Evolutionary conservation across 768 basidiomycete genomes (phyloP).

Genomic region (Krasilnikovozyma curviuscula): DNA sequence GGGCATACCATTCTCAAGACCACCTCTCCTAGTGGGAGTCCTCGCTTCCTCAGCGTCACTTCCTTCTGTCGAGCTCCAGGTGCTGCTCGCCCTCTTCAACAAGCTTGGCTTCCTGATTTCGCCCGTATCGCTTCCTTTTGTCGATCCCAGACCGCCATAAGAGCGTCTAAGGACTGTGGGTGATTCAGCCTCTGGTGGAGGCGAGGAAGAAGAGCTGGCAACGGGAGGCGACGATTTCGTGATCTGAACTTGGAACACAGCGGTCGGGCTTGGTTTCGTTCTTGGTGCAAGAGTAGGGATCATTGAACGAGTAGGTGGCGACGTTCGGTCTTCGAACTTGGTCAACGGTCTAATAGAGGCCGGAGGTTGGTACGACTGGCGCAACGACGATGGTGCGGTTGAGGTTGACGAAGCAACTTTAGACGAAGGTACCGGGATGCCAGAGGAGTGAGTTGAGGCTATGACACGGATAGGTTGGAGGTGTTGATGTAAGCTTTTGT

Average conservation of each 20-base stretch:
- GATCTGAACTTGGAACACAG: slow-evolving; percentile 4
- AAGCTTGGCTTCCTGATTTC: too few species aligned
- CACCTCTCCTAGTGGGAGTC: not conserved
- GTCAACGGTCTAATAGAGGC: not conserved
- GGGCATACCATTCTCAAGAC: not conserved
- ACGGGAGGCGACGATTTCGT: not conserved
- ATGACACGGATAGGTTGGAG: slow-evolving; percentile 7
- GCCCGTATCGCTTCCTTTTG: not conserved
- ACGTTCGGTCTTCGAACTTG: not conserved
- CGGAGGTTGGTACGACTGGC: slow-evolving; percentile 6
- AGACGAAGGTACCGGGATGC: not conserved
- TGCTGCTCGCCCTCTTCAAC: not conserved
- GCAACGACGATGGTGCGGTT: not conserved
- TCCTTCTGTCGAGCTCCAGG: not conserved
- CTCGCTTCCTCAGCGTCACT: not conserved
- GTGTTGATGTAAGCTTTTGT: not conserved
- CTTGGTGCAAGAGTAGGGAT: slow-evolving; percentile 4
- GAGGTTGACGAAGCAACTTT: not conserved
- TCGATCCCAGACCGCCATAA: not conserved
- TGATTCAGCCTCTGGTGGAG: not conserved
- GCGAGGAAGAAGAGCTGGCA: not conserved
- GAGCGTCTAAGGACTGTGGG: slow-evolving; percentile 1
- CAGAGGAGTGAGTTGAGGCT: slow-evolving; percentile 4
- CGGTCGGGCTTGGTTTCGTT: not conserved
- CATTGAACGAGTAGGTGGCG: not conserved